Evolutionary conservation across 257 asterid genomes (phyloP), one percentile per base, ranked within the genome.

Genomic region (Parsonsia alboflavescens): DNA sequence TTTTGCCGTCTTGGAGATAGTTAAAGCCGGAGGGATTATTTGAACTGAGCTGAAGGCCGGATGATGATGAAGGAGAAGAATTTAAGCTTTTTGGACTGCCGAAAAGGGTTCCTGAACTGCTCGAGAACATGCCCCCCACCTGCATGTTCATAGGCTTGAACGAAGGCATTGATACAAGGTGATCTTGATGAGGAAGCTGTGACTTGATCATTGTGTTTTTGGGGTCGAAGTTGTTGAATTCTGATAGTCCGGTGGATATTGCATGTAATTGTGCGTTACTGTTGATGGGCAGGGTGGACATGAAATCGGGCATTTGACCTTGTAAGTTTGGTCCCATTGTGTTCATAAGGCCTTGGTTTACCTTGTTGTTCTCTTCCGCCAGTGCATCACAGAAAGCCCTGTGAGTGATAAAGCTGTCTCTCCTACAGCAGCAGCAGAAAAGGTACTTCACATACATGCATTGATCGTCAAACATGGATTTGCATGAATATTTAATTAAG

Each of bases 381-480:
- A 92, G 62, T 65, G 98, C 98, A 64, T 93, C 98, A 45, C 98
- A 93, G 79, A 93, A 93, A 7, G 97, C 97, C 71, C 98, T 85
- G 72, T 93, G 98, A n/a, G 98, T 91, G 61, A 93, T 89, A 79
- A 93, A 91, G 84, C 98, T 93, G 82, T 93, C 98, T 75, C 98
- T 84, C 96, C 98, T 90, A 93, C 28, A 65, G 6, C 28, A 33
- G 7, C 28, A 33, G 3, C 56, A 73, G 3, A 33, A 33, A 33
- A 33, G 39, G 39, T 39, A 15, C 11, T 48, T 2, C 19, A 77
- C 5, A 33, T 1, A 28, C 48, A 75, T n/a, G 54, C 41, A 63
- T 73, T 21, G 45, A 24, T 28, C 11, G 11, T 36, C 19, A 49
- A 3, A 49, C 5, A 50, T 15, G 15, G 39, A 33, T 33, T 33